A percentile compares a stretch with the other conserved stretches of the same genome.
Evolutionary conservation across 2,329 filamentous ascomycete genomes (phyloP).

Genomic region (Domatiomyces globalis): DNA sequence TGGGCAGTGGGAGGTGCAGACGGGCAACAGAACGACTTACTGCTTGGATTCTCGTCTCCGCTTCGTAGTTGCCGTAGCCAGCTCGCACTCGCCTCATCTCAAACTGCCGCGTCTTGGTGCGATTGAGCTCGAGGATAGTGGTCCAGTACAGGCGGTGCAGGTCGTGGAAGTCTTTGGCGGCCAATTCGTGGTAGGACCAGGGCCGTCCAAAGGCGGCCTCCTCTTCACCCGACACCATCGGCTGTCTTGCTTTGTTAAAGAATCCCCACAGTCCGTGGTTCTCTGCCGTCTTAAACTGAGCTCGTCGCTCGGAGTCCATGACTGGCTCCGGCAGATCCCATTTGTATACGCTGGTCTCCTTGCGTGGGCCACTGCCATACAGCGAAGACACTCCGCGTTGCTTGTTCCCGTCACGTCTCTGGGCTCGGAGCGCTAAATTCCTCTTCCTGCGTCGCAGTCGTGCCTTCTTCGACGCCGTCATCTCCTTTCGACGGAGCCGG

Average conservation of each 20-base stretch:
- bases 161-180: slow-evolving; percentile 85
- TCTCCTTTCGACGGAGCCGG: not conserved
- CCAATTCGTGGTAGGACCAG: slow-evolving; percentile 76
- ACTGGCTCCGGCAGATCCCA: slow-evolving; percentile 59
- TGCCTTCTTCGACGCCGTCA: not conserved
- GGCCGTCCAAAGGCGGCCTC: slow-evolving; percentile 59
- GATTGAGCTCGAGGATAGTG: slow-evolving; percentile 80
- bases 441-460: not conserved
- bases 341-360: slow-evolving; percentile 59
- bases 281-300: slow-evolving; percentile 44
- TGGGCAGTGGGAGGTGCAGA: not conserved
- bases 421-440: slow-evolving; percentile 25
- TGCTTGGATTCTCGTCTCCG: slow-evolving; percentile 45
- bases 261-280: slow-evolving; percentile 88
- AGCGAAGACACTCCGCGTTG: slow-evolving; percentile 70
- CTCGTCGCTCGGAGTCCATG: slow-evolving; percentile 32
- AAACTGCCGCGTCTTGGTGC: slow-evolving; percentile 60
- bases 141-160: slow-evolving; percentile 89
- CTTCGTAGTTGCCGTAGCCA: slow-evolving; percentile 60
- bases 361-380: slow-evolving; percentile 59
- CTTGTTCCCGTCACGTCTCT: slow-evolving; percentile 58
- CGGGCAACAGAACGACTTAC: slow-evolving; percentile 37
- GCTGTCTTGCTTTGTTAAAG: slow-evolving; percentile 57
- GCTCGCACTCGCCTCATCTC: slow-evolving; percentile 56
- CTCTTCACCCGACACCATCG: slow-evolving; percentile 59